These are phyloP conservation scores for Persicaria maculosa DNA, from an alignment of 148 eudicot genomes.

Conservation along the genomic window DNA sequence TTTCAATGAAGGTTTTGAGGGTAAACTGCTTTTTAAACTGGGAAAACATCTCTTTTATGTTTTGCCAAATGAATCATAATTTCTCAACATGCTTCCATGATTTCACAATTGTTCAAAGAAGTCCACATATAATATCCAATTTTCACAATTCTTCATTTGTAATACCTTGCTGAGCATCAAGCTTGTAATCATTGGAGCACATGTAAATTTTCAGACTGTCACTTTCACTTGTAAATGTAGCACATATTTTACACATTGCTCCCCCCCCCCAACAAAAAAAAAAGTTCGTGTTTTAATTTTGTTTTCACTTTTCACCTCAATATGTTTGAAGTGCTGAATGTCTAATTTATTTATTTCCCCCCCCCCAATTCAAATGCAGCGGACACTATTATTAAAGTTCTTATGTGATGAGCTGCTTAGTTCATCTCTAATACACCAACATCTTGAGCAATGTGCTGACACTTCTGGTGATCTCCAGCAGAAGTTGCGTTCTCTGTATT, in stretches of 20 bases:
- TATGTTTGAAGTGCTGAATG: not conserved
- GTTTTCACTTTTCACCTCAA: not conserved
- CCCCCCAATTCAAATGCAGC: slow-evolving; percentile 29
- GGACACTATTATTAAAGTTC: slow-evolving; percentile 40
- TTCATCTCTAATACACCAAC: slow-evolving; percentile 42
- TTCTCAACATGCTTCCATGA: not conserved
- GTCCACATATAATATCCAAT: not conserved
- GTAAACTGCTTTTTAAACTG: not conserved
- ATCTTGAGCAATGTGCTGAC: slow-evolving; percentile 47
- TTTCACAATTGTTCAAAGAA: not conserved
- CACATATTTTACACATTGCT: not conserved
- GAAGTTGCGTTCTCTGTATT: slow-evolving; percentile 38
- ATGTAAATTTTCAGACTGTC: too few relatives aligned
- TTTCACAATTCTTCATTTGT: not conserved
- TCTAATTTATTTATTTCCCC: not conserved
- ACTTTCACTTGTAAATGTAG: too few relatives aligned
- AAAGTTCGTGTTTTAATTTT: not conserved
- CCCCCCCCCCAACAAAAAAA: too few relatives aligned
- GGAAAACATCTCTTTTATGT: too few relatives aligned
- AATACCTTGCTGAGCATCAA: not conserved
- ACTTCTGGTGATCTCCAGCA: slow-evolving; percentile 40
- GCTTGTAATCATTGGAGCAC: not conserved
- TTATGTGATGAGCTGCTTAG: slow-evolving; percentile 55
- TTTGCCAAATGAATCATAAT: not conserved
- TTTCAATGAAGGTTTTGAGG: not conserved